These are phyloP conservation scores for Salix udensis DNA, from an alignment of 345 rosid genomes.

Conservation along the genomic window DNA sequence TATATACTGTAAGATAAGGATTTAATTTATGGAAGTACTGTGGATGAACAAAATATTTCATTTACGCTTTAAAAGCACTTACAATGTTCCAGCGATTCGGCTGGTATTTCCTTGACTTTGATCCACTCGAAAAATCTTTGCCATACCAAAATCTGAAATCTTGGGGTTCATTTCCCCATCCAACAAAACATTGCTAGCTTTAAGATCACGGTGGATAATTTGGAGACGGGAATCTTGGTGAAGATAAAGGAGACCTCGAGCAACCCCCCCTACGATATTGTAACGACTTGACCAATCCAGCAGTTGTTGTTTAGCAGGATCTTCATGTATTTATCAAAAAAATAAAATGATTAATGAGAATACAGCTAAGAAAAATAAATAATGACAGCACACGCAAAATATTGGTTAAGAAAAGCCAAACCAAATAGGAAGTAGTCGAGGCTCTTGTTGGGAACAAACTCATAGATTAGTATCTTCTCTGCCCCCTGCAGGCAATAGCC, in stretches of 20 bases:
- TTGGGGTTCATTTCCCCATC: neutral
- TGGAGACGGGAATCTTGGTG: constrained; percentile 7
- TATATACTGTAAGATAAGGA: too few relatives aligned
- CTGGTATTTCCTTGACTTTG: constrained; percentile 2
- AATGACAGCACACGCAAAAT: too few relatives aligned
- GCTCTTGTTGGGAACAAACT: neutral
- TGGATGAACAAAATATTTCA: too few relatives aligned
- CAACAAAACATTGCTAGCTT: neutral
- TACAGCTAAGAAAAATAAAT: too few relatives aligned
- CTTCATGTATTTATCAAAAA: neutral
- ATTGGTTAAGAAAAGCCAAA: neutral
- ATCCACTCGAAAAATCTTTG: constrained; percentile 1
- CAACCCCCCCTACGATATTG: constrained; percentile 8
- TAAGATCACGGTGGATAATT: neutral
- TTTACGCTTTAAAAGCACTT: neutral
- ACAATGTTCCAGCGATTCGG: constrained; percentile 11
- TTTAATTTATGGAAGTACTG: too few relatives aligned
- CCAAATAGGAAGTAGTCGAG: constrained; percentile 7
- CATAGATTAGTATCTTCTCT: neutral
- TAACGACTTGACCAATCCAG: constrained; percentile 3
- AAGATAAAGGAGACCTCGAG: constrained; percentile 12
- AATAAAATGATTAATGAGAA: too few relatives aligned
- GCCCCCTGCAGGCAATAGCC: neutral
- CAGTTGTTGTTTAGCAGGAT: neutral
- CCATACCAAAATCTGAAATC: constrained; percentile 7